Percentiles rank a stretch among this genome's conserved stretches.
Evolutionary conservation across 805 yeast genomes (phyloP).

Genomic region (Kodamaea fukazawae): DNA sequence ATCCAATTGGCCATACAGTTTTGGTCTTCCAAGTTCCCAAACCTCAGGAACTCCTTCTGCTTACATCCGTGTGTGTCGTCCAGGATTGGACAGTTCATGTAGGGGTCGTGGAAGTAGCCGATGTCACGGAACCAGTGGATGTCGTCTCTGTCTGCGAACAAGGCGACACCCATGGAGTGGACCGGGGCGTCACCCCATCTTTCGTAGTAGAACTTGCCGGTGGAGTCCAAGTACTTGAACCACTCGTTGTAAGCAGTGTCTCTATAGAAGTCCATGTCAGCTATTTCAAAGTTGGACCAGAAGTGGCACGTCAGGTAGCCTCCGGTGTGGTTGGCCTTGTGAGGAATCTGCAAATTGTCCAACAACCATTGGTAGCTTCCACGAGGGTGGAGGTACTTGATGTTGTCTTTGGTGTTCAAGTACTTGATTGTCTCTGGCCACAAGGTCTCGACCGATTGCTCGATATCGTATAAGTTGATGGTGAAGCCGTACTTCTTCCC

Average conservation of each 20-base stretch:
- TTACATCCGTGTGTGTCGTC: constrained; percentile 44
- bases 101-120: constrained; percentile 76
- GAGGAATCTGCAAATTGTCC: constrained; percentile 51
- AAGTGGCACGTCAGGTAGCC: constrained; percentile 75
- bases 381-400: constrained; percentile 45
- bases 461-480: constrained; percentile 65
- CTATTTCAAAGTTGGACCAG: constrained; percentile 89
- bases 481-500: constrained; percentile 73
- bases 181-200: constrained; percentile 96
- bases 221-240: constrained; percentile 59
- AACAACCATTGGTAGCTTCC: constrained; percentile 55
- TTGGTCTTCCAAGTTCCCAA: constrained; percentile 55
- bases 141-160: constrained; percentile 65
- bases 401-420: constrained; percentile 54
- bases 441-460: constrained; percentile 56
- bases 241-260: constrained; percentile 63
- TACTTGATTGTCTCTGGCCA: constrained; percentile 72
- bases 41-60: constrained; percentile 53
- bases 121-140: constrained; percentile 88
- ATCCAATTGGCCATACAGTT: constrained; percentile 79
- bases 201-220: constrained; percentile 86
- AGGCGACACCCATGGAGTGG: constrained; percentile 68
- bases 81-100: constrained; percentile 68
- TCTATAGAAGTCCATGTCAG: constrained; percentile 77
- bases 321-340: constrained; percentile 39